These are phyloP conservation scores for Nothophytophthora sp. DNA, from an alignment of 352 stramenopile genomes.

Conservation along the genomic window DNA sequence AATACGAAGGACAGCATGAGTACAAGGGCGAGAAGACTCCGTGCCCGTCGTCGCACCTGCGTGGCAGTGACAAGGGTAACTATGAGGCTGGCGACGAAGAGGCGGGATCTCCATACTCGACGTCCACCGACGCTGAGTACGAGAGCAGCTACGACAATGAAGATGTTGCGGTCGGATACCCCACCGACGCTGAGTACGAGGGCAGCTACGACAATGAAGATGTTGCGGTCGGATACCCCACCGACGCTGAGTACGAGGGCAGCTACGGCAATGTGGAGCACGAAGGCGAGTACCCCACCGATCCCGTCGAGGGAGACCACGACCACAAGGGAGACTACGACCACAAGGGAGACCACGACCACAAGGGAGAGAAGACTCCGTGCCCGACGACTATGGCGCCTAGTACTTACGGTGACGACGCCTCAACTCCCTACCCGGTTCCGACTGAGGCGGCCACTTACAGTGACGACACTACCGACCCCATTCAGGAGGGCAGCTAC, in stretches of 20 bases:
- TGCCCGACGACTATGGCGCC: background rate
- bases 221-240: background rate
- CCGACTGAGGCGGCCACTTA: background rate
- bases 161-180: too few species aligned
- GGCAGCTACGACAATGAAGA: slow-evolving; percentile 9
- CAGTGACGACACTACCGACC: background rate
- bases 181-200: slow-evolving; percentile 4
- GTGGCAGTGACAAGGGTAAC: slow-evolving; percentile 8
- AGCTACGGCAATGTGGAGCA: background rate
- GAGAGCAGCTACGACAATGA: background rate
- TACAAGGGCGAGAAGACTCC: slow-evolving; percentile 1
- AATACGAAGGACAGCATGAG: background rate
- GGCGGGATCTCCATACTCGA: background rate
- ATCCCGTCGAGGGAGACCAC: too few species aligned
- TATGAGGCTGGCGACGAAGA: background rate
- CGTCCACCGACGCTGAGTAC: background rate
- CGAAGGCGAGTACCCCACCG: too few species aligned
- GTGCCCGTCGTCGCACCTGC: slow-evolving; percentile 18
- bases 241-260: background rate
- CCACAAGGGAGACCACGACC: background rate
- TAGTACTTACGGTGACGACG: background rate
- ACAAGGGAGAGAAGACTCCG: background rate
- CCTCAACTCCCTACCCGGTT: background rate
- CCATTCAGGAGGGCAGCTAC: background rate
- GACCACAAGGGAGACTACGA: too few species aligned